Conservation (phyloP, 2,329 filamentous ascomycete genomes). For the Xylaria sp. region DNA sequence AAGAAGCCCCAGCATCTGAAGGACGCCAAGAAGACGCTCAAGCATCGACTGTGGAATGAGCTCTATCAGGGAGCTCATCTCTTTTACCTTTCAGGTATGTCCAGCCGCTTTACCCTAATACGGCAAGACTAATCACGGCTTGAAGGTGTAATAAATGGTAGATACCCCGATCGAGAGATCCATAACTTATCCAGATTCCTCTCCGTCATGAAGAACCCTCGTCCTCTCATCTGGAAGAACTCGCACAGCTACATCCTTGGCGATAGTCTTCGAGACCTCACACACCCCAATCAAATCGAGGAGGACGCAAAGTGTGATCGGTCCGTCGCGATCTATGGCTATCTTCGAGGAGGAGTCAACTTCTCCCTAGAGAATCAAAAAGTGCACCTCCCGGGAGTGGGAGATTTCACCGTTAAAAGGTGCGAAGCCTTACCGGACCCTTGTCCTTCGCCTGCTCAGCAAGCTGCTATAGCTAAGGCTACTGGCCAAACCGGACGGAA, state of each 20-base stretch:
- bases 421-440: conserved; percentile 93
- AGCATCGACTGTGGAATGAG: conserved; percentile 96
- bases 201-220: conserved; percentile 98
- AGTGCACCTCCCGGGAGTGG: conserved; percentile 91
- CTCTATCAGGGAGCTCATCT: conserved; percentile 96
- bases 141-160: conserved; percentile 84
- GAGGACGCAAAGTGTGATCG: conserved; percentile 89
- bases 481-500: conserved; percentile 83
- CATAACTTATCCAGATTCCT: conserved; percentile 95
- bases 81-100: conserved; percentile 83
- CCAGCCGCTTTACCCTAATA: not conserved
- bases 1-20: conserved; percentile 85
- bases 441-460: conserved; percentile 91
- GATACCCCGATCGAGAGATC: conserved; percentile 95
- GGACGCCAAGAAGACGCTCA: conserved; percentile 94
- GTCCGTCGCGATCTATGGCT: conserved; percentile 90
- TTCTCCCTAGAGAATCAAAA: conserved; percentile 82
- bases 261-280: conserved; percentile 95
- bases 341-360: conserved; percentile 93
- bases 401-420: conserved; percentile 83
- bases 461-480: conserved; percentile 85
- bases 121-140: conserved; percentile 13
- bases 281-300: conserved; percentile 90
- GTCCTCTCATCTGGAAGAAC: conserved; percentile 96
- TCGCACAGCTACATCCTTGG: conserved; percentile 93